Percentiles rank a stretch among this genome's conserved stretches.
Evolutionary conservation across 2,329 filamentous ascomycete species (phyloP).

Genomic region (Ophiosphaerella herpotricha): DNA sequence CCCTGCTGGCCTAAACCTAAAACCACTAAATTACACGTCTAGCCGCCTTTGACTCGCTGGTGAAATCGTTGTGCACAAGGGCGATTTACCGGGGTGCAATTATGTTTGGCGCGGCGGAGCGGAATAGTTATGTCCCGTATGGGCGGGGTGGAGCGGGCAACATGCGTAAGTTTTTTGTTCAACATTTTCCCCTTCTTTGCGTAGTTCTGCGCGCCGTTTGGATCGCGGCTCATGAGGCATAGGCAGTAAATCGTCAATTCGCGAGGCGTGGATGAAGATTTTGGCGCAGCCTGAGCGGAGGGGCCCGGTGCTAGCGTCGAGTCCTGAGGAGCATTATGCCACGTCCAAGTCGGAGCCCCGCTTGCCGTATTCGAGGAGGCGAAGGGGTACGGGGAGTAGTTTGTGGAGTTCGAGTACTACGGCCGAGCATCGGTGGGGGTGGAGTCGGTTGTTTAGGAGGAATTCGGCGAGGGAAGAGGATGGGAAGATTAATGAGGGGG

Average conservation of each 20-base stretch:
- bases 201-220: background rate
- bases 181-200: background rate
- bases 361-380: background rate
- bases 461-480: too few species aligned
- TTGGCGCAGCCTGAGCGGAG: background rate
- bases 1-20: background rate
- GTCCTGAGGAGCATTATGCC: constrained; percentile 10
- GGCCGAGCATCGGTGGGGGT: background rate
- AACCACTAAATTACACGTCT: background rate
- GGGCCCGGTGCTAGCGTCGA: constrained; percentile 3
- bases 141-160: constrained; percentile 18
- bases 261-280: constrained; percentile 11
- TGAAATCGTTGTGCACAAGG: too few species aligned
- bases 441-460: background rate
- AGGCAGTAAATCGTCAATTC: constrained; percentile 17
- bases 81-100: background rate
- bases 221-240: background rate
- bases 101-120: background rate
- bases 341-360: constrained; percentile 4
- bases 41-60: too few species aligned
- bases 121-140: constrained; percentile 12
- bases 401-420: constrained; percentile 2
- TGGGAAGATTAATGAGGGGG: too few species aligned
- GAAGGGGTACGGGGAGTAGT: constrained; percentile 3
- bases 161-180: constrained; percentile 8